Evolutionary conservation across 768 basidiomycete genomes (phyloP).

Genomic region (Mrakia gelida): DNA sequence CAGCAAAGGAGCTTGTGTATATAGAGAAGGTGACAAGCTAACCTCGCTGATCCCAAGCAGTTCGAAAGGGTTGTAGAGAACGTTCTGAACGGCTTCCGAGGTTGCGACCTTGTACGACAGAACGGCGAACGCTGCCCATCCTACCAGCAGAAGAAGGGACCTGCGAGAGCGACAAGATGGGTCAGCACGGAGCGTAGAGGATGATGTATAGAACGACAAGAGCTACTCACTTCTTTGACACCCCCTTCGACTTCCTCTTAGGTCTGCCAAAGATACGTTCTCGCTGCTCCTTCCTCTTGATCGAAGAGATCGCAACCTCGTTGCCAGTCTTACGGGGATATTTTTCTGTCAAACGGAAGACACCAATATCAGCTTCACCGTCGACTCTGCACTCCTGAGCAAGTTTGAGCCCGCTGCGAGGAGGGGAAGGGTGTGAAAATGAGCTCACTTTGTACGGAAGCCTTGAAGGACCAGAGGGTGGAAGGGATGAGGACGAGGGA

Average conservation of each 20-base stretch:
- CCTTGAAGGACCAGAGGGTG: slow-evolving; percentile 50
- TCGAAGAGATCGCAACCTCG: slow-evolving; percentile 2
- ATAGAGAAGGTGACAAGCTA: slow-evolving; percentile 39
- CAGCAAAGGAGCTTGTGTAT: not conserved
- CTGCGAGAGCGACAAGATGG: slow-evolving; percentile 45
- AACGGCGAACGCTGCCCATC: slow-evolving; percentile 69
- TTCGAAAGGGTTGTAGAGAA: slow-evolving; percentile 88
- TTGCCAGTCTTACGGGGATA: not conserved
- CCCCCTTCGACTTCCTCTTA: not conserved
- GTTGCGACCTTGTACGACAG: slow-evolving; percentile 63
- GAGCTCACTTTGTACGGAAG: not conserved
- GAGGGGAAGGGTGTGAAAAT: not conserved
- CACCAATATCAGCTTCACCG: not conserved
- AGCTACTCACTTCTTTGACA: slow-evolving; percentile 19
- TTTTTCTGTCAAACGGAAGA: slow-evolving; percentile 1
- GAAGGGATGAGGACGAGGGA: slow-evolving; percentile 75
- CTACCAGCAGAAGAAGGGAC: slow-evolving; percentile 57
- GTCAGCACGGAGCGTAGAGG: not conserved
- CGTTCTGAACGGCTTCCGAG: slow-evolving; percentile 55
- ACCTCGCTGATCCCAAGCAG: slow-evolving; percentile 76
- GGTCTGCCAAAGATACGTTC: slow-evolving; percentile 21
- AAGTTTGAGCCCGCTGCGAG: not conserved
- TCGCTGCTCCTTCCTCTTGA: slow-evolving; percentile 2
- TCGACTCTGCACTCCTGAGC: too few species aligned
- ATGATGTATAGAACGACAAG: too few species aligned